Conservation (phyloP, 306 rosid genomes). For the Lablab purpureus region DNA sequence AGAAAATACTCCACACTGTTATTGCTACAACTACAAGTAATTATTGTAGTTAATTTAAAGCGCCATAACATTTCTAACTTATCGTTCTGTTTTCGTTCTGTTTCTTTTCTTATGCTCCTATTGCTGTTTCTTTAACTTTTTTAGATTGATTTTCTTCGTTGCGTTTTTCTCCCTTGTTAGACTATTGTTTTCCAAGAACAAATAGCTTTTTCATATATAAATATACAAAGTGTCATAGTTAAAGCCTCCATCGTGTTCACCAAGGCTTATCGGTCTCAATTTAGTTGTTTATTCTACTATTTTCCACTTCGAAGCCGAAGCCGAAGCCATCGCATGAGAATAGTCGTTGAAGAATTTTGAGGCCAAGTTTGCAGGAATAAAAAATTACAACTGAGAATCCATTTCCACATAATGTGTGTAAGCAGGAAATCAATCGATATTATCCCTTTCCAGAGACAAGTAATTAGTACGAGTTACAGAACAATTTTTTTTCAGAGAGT, state of each 20-base stretch:
- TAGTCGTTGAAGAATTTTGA: neutral
- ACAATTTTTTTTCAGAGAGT: neutral
- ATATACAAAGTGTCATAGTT: neutral
- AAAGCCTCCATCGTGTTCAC: neutral
- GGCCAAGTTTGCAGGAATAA: neutral
- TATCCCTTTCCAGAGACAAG: constrained; percentile 6
- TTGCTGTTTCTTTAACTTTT: neutral
- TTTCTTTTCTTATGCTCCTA: neutral
- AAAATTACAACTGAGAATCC: neutral
- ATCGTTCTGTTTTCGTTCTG: neutral
- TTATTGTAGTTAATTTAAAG: neutral
- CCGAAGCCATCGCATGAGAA: neutral
- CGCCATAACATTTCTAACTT: neutral
- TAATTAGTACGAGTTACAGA: neutral
- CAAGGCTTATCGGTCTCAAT: neutral
- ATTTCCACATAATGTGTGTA: too few species aligned
- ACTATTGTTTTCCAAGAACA: too few species aligned
- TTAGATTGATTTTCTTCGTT: neutral
- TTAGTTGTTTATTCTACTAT: neutral
- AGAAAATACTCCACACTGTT: neutral
- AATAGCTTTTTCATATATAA: neutral
- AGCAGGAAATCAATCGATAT: constrained; percentile 46
- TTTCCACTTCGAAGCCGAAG: neutral
- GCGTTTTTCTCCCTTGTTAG: neutral
- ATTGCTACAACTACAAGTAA: neutral